Base-by-base conservation (phyloP, 805 yeast species). In the Grigorovia jiainica region DNA sequence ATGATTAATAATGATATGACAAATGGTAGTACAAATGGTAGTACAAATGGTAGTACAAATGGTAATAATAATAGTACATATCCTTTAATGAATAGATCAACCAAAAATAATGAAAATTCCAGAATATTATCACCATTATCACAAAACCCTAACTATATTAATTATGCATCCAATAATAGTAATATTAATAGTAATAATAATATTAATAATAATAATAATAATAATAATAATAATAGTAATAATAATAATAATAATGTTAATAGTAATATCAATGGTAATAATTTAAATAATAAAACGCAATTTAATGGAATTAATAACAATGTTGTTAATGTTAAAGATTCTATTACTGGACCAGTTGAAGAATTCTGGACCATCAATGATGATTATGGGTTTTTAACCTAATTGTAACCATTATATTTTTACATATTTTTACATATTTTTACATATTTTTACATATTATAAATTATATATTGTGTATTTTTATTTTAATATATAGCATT, bases 301-400 rank as follows among this genome's bases (percentile, higher is more conserved):
- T n/a, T n/a, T n/a, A n/a, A n/a, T n/a, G n/a, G n/a, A n/a, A 35
- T 4, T 16, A 36, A 15, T n/a, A 15, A 16, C 9, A 24, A 17
- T 24, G 38, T 35, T n/a, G 15, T 13, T 18, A 18, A 18, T 36
- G 16, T 36, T 13, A 27, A 30, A 13, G 32, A 25, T 36, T 10
- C 31, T 27, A 29, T 17, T 19, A 29, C 25, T 17, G 36, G 30
- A 7, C 65, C 65, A 2, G 66, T 55, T 4, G 75, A 71, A 40
- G 75, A 70, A 34, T 65, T 70, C 39, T 71, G 75, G 74, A 60
- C 64, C 8, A 65, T 61, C 10, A 65, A 66, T 39, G 71, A 67
- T 40, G 74, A 70, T 45, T 68, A 68, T 43, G 74, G 73, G 20
- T 71, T 71, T 46, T 47, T 69, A 20, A 66, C 73, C 4, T 67